Base-by-base conservation (phyloP, 2,329 filamentous ascomycete species). In the Phaeosphaeria sp. region DNA sequence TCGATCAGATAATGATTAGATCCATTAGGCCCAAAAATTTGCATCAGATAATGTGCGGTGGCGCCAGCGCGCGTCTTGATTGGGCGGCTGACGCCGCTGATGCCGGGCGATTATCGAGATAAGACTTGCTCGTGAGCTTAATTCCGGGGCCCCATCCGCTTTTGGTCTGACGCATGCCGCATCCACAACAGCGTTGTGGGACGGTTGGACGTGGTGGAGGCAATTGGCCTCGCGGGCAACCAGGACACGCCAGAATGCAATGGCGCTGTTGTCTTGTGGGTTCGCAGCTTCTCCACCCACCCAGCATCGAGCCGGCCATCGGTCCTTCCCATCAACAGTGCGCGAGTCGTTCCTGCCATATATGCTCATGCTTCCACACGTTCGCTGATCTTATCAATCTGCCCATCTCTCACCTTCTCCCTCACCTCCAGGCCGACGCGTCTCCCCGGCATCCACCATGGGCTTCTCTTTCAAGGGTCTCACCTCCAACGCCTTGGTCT, bases 401-500 rank as follows among this genome's bases (percentile, higher is more conserved):
- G 47, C 48, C 50, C 27, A 43, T 53, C 53, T 43, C 52, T 55
- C 42, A 59, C 46, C 25, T 49, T 53, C 49, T 49, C 22, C 25
- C 45, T 20, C 25, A 51, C 57, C 56, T 51, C 42, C 45, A 51
- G 50, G 49, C 49, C 20, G 36, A 21, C n/a, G 47, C 33, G 24
- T 20, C 24, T 42, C 27, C 25, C 24, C n/a, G 40, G 27, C 50
- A 6, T 40, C 55, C 63, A 66, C 52, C 24, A 74, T 74, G 72
- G 72, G 71, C 39, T 69, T 74, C 64, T 61, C 55, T 46, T 74
- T 74, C 71, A 72, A 65, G 56, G 70, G 69, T 20, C 52, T 74
- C 59, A 68, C 71, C 33, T 68, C 63, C 50, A 65, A 59, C 43
- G 70, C 71, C 36, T 47, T 74, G 60, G 55, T 70, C 40, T 64